Evolutionary conservation across 257 asterid species (phyloP), one percentile per base, ranked within the genome.

Genomic region (Datura wrightii): DNA sequence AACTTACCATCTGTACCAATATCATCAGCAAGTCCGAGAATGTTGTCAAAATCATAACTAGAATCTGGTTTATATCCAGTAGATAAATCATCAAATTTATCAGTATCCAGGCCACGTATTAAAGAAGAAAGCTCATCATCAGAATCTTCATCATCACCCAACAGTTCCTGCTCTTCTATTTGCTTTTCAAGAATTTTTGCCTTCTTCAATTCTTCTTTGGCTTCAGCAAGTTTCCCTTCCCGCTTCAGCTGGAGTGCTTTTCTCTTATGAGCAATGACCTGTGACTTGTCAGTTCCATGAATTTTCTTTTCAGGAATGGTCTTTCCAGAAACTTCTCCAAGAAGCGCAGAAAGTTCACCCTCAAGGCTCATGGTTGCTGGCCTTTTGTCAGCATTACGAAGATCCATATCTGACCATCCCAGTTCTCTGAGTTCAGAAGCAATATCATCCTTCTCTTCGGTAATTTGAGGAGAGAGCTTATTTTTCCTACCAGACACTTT

Each of bases 391-490:
- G 91, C 87, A 62, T 83, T 89, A 71, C 67, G 94, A 78, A 97
- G 90, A 86, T 97, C 98, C 85, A 85, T 56, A 86, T 95, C 99
- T n/a, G 98, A 94, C 98, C 99, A 97, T 82, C 99, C 99, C 87
- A 97, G 84, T 83, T 93, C 97, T 92, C 89, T 95, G 79, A 97
- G 97, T 78, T 94, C 98, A 80, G 95, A 80, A 59, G 96, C 91
- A 87, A 97, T 89, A 88, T 97, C 97, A 81, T 95, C 94, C 70
- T 90, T 91, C 83, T 85, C 95, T 87, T 89, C 88, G 86, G 82
- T 89, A 90, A 88, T 92, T 54, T 86, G 89, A 15, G 87, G 19
- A 6, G 88, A 69, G 74, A 84, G 82, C 87, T 83, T 93, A 78
- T 52, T 87, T 84, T 87, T 93, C 65, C 83, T 87, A 56, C 83